Evolutionary conservation across 164 flowering plant species (phyloP).

Genomic region (Sedum album): DNA sequence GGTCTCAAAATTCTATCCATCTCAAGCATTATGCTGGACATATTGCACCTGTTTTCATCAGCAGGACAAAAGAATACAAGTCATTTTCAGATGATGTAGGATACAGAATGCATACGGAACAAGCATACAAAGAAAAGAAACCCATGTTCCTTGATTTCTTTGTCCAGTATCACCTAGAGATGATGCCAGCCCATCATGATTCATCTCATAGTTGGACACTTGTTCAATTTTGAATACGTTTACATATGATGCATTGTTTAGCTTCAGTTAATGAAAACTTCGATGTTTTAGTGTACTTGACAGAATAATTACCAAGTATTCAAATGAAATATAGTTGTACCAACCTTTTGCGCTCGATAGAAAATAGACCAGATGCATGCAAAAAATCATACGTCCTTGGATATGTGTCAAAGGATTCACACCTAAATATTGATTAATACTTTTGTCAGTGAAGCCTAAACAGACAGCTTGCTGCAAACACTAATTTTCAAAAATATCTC

Average conservation of each 20-base stretch:
- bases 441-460: no score
- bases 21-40: conserved; percentile 11
- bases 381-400: conserved; percentile 85
- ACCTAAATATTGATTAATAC: conserved; percentile 28
- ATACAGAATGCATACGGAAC: background rate
- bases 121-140: background rate
- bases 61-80: background rate
- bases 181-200: background rate
- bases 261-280: background rate
- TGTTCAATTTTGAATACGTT: background rate
- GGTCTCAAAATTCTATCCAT: conserved; percentile 28
- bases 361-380: conserved; percentile 71
- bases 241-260: background rate
- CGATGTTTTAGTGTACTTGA: background rate
- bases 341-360: conserved; percentile 65
- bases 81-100: conserved; percentile 5
- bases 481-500: background rate
- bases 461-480: no score
- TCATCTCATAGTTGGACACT: background rate
- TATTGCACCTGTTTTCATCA: conserved; percentile 35
- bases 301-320: background rate
- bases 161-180: background rate
- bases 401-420: conserved; percentile 83
- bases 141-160: background rate
- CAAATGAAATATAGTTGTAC: background rate